Conservation (phyloP, 2,329 filamentous ascomycete genomes). For the Ophiostoma sp. region DNA sequence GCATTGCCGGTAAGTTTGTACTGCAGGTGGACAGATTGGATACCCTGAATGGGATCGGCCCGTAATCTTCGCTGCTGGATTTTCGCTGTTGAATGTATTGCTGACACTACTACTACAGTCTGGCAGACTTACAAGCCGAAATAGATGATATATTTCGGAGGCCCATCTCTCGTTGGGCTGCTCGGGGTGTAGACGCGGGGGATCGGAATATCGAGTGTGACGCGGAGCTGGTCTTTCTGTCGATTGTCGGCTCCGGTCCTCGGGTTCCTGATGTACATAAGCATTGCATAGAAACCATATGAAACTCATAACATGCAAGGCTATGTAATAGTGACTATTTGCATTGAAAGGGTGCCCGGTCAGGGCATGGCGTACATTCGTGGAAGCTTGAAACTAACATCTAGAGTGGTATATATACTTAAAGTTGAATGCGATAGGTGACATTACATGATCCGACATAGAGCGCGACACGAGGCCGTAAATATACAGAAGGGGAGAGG, state of each 20-base stretch:
- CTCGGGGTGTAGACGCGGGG: background rate
- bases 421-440: too few relatives aligned
- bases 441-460: too few relatives aligned
- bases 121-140: slow-evolving; percentile 48
- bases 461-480: too few relatives aligned
- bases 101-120: slow-evolving; percentile 35
- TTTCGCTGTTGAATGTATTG: background rate
- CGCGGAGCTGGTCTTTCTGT: background rate
- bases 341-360: background rate
- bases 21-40: background rate
- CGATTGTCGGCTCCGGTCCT: background rate
- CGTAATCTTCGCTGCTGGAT: too few relatives aligned
- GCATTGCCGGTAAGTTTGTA: slow-evolving; percentile 51
- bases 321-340: too few relatives aligned
- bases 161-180: slow-evolving; percentile 1
- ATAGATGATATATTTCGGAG: slow-evolving; percentile 30
- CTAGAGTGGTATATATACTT: background rate
- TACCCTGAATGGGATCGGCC: too few relatives aligned
- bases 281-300: slow-evolving; percentile 12
- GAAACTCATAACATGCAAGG: background rate
- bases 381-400: background rate
- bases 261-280: slow-evolving; percentile 5
- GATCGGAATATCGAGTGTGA: too few relatives aligned
- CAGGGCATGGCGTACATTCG: background rate
- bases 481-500: too few relatives aligned